Evolutionary conservation across 176 grass and related monocot species (phyloP).

Genomic region (Oryza glaberrima): DNA sequence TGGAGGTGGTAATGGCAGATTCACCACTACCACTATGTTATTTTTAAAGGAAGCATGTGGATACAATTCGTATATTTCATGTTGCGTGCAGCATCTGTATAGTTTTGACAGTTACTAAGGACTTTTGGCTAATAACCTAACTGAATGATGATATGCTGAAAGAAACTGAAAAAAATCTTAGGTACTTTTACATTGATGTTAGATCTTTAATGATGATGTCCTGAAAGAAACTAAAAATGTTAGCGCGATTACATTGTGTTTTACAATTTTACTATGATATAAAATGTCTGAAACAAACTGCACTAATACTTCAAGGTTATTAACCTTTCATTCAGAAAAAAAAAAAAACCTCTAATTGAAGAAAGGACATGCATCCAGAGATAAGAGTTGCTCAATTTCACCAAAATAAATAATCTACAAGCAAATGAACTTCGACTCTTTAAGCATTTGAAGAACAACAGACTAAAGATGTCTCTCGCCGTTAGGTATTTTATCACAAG

Average conservation of each 20-base stretch:
- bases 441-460: neutral
- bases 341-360: neutral
- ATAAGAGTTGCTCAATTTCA: constrained; percentile 7
- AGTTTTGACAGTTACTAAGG: neutral
- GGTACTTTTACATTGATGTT: neutral
- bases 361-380: neutral
- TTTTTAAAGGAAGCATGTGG: neutral
- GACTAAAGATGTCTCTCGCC: neutral
- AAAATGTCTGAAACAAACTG: constrained; percentile 5
- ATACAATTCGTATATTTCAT: neutral
- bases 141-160: neutral
- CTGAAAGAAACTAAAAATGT: neutral
- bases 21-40: neutral
- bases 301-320: neutral
- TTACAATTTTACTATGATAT: neutral
- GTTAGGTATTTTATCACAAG: neutral
- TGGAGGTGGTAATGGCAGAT: neutral
- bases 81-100: neutral
- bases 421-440: neutral
- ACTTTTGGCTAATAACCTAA: neutral
- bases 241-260: neutral
- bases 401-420: constrained; percentile 29
- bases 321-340: neutral
- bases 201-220: neutral
- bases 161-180: neutral